Percentiles rank a stretch among this genome's conserved stretches.
phyloP scores from a whole-genome alignment of 306 rosid genomes.

The Rosa chinensis region DNA sequence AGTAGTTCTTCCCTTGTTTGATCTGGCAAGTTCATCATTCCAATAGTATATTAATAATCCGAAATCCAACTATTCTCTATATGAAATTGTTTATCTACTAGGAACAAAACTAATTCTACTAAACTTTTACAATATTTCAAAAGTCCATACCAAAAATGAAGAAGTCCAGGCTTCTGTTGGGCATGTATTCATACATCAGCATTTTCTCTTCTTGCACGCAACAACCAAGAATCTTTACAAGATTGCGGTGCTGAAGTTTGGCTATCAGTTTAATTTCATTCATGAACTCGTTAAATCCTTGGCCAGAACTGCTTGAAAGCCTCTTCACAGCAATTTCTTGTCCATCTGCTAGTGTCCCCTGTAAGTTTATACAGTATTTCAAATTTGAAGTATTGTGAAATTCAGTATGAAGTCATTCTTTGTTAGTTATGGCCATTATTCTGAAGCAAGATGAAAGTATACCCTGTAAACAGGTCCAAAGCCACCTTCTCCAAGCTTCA shows the following conservation, averaged over 20 bases:
- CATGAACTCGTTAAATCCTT: constrained; percentile 57
- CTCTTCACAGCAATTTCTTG: constrained; percentile 66
- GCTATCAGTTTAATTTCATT: constrained; percentile 59
- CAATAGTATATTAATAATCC: background rate
- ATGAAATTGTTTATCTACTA: background rate
- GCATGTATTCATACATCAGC: constrained; percentile 63
- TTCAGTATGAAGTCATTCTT: background rate
- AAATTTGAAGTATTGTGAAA: background rate
- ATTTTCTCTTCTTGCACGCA: constrained; percentile 52
- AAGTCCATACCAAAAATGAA: constrained; percentile 56
- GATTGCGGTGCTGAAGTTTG: constrained; percentile 71
- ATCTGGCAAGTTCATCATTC: constrained; percentile 12
- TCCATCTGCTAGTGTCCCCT: constrained; percentile 55
- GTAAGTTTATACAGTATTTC: constrained; percentile 4
- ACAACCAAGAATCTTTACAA: constrained; percentile 62
- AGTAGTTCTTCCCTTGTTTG: background rate
- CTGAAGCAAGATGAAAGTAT: constrained; percentile 2
- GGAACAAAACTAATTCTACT: background rate
- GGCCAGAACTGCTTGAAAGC: constrained; percentile 49
- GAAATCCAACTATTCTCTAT: background rate
- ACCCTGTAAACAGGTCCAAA: constrained; percentile 63
- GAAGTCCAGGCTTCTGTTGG: constrained; percentile 62
- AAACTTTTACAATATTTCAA: background rate
- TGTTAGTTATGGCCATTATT: background rate
- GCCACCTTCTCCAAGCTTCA: constrained; percentile 60